Base-by-base conservation (phyloP, 768 basidiomycete genomes). In the Royoungia palumana region DNA sequence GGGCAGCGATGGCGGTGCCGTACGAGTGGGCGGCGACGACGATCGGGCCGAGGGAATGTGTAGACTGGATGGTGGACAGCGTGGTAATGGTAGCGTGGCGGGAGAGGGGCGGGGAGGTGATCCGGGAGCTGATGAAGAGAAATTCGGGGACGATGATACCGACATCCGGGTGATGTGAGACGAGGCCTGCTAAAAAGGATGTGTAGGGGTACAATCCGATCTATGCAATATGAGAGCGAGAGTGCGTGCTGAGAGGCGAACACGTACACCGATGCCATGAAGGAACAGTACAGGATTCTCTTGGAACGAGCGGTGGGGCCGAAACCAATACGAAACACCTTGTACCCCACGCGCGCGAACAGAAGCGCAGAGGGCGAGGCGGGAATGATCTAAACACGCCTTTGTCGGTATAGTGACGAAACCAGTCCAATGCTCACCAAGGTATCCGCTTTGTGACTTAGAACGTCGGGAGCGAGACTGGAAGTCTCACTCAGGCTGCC, bases 191-290 rank as follows among this genome's bases (percentile, higher is more conserved):
- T 44, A 87, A 56, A 54, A 86, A 80, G 4, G 71, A 60, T 2
- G 72, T 38, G 49, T 87, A 86, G 0, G 82, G 77, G 59, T 71
- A 76, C 35, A 85, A 64, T 27, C 85, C 85, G 46, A 87, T 82
- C 83, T 84, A 51, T 20, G 4, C 5, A 10, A 41, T 20, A 17
- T 47, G 38, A n/a, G 0, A 12, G 20, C 53, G 13, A 35, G 27
- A 3, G 30, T 45, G 27, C 6, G 16, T 10, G 25, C 39, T 1
- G 12, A 17, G 36, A 30, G 1, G 17, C 11, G 9, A 24, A 27
- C n/a, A 49, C 56, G n/a, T 64, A 83, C 81, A 10, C 84, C 85
- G n/a, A 85, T 78, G 10, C 84, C 85, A 46, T 87, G 84, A 1
- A 87, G 55, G 57, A 86, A 83, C n/a, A 85, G 61, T 10, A 87